Conservation (phyloP, 768 basidiomycete species). For the Boletus pseudopeckii region DNA sequence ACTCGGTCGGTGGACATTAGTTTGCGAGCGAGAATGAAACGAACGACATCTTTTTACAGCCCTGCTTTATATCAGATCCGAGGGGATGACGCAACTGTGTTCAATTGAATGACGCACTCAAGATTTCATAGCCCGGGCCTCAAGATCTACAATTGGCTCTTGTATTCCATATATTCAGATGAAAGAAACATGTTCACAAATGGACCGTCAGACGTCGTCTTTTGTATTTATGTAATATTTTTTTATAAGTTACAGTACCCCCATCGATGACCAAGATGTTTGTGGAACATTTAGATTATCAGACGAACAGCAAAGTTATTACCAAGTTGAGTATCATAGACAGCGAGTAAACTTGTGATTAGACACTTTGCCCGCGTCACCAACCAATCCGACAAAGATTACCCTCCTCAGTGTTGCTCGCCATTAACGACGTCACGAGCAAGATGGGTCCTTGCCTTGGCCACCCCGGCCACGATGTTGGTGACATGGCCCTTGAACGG, state of each 20-base stretch:
- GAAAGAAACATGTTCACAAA: too few relatives aligned
- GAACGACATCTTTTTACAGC: not conserved
- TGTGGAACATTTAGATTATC: too few relatives aligned
- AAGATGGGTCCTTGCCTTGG: not conserved
- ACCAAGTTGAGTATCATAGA: constrained; percentile 1
- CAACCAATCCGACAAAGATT: not conserved
- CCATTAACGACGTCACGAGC: not conserved
- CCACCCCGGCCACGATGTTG: not conserved
- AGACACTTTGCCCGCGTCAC: not conserved
- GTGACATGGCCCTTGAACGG: not conserved
- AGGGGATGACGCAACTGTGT: too few relatives aligned
- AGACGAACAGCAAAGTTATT: not conserved
- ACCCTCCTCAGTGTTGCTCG: not conserved
- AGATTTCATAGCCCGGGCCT: not conserved
- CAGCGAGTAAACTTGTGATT: not conserved
- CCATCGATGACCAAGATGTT: not conserved
- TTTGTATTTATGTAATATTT: too few relatives aligned
- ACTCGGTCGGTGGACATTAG: constrained; percentile 15
- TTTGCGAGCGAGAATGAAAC: not conserved
- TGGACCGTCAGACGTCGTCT: too few relatives aligned
- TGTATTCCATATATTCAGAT: too few relatives aligned
- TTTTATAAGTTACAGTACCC: too few relatives aligned
- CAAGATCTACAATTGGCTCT: too few relatives aligned
- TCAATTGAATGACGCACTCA: not conserved
- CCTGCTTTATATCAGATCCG: not conserved